phyloP scores from a whole-genome alignment of 1,284 basidiomycete species.

The Salmacisia buchloeana region DNA sequence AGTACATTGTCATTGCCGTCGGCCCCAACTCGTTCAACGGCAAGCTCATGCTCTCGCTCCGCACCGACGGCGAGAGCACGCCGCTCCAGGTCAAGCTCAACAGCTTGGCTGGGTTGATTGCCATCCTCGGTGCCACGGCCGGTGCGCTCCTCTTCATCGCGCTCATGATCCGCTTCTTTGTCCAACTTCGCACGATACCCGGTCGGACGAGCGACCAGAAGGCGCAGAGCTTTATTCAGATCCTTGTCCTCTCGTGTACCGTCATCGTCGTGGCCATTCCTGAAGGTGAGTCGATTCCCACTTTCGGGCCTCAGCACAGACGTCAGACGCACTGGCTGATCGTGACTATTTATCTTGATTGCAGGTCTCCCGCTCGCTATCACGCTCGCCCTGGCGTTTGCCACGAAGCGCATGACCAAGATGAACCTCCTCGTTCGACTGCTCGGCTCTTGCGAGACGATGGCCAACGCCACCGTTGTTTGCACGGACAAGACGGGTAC shows the following conservation, averaged over 20 bases:
- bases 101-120: slow-evolving; percentile 83
- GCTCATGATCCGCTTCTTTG: slow-evolving; percentile 91
- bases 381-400: slow-evolving; percentile 90
- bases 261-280: slow-evolving; percentile 94
- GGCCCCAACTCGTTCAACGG: slow-evolving; percentile 91
- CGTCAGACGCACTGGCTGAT: not conserved
- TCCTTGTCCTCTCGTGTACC: slow-evolving; percentile 90
- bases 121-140: slow-evolving; percentile 75
- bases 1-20: slow-evolving; percentile 85
- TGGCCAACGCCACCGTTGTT: slow-evolving; percentile 93
- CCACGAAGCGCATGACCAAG: slow-evolving; percentile 92
- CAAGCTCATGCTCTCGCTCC: slow-evolving; percentile 60
- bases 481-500: slow-evolving; percentile 90
- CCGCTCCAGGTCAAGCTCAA: slow-evolving; percentile 94
- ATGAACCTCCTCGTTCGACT: slow-evolving; percentile 92
- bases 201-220: slow-evolving; percentile 69
- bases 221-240: slow-evolving; percentile 84
- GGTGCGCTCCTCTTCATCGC: slow-evolving; percentile 76
- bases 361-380: slow-evolving; percentile 76
- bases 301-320: not conserved
- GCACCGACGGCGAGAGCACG: slow-evolving; percentile 66
- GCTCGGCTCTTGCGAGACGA: slow-evolving; percentile 92
- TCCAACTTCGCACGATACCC: slow-evolving; percentile 60
- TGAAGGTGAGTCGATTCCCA: slow-evolving; percentile 60
- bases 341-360: not conserved